These are phyloP conservation scores for Amniculicola lignicola DNA, from an alignment of 495 filamentous ascomycete genomes.

Conservation along the genomic window DNA sequence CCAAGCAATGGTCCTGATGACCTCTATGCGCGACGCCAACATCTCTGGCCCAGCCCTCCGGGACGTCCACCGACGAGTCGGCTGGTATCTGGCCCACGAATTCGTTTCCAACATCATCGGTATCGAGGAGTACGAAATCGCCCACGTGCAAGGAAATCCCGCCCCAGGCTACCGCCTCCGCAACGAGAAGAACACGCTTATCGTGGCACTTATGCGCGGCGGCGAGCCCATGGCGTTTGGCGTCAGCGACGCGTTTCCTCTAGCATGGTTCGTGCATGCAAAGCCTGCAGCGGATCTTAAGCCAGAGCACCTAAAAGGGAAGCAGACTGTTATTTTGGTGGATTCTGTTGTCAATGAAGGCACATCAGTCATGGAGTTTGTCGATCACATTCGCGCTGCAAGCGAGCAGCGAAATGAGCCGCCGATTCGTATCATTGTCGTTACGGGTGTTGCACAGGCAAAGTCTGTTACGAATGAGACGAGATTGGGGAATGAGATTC, in stretches of 20 bases:
- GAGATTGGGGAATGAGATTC: neutral
- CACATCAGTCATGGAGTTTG: conserved; percentile 53
- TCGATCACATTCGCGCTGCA: conserved; percentile 49
- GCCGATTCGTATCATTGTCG: conserved; percentile 52
- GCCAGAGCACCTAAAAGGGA: conserved; percentile 44
- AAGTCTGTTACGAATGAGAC: conserved; percentile 34
- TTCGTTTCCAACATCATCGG: conserved; percentile 52
- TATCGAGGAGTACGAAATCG: conserved; percentile 52
- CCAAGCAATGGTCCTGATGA: conserved; percentile 56
- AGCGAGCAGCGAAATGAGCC: too few relatives aligned
- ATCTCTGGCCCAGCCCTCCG: conserved; percentile 49
- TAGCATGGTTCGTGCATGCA: conserved; percentile 58
- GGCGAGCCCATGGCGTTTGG: conserved; percentile 67
- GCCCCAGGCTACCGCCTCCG: conserved; percentile 53
- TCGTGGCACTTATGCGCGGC: conserved; percentile 64
- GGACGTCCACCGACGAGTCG: conserved; percentile 51
- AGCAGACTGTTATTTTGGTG: conserved; percentile 53
- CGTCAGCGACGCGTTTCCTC: conserved; percentile 55
- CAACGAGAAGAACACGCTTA: conserved; percentile 52
- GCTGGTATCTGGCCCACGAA: conserved; percentile 54
- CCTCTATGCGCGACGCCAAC: conserved; percentile 53
- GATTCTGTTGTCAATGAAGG: conserved; percentile 64
- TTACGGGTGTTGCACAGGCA: conserved; percentile 56
- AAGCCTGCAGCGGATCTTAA: conserved; percentile 47
- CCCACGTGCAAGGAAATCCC: conserved; percentile 53